Evolutionary conservation across 2,329 filamentous ascomycete species (phyloP).

Genomic region (Aureobasidium sp.): DNA sequence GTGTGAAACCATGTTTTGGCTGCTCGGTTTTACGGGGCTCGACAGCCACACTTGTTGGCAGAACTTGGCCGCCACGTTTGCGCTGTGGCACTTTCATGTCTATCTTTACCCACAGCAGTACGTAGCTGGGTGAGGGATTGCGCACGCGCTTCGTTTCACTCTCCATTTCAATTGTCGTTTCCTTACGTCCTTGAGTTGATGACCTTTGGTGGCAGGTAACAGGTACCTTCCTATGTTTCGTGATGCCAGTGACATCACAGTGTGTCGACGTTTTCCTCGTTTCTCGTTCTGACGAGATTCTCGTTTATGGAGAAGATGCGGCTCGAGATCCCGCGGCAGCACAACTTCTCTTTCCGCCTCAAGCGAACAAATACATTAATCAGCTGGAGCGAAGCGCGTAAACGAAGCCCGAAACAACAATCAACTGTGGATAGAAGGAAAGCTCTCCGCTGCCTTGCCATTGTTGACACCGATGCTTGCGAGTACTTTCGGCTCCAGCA

Average conservation of each 20-base stretch:
- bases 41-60: conserved; percentile 2
- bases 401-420: neutral
- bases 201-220: neutral
- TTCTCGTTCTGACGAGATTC: neutral
- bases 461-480: neutral
- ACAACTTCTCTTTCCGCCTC: neutral
- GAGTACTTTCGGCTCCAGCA: neutral
- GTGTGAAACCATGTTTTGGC: conserved; percentile 8
- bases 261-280: conserved; percentile 6
- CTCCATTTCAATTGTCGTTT: conserved; percentile 6
- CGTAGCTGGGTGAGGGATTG: neutral
- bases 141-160: neutral
- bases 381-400: neutral
- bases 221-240: neutral
- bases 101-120: neutral
- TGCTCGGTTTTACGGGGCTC: neutral
- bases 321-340: neutral
- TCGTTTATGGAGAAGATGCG: conserved; percentile 1
- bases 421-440: neutral
- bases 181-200: neutral
- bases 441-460: neutral
- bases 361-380: neutral
- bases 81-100: neutral
- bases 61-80: conserved; percentile 10
- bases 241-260: neutral